A percentile compares a stretch with the other conserved stretches of the same genome.
These are phyloP conservation scores for Kwoniella bestiolae DNA, from an alignment of 768 basidiomycete species.

Conservation along the genomic window DNA sequence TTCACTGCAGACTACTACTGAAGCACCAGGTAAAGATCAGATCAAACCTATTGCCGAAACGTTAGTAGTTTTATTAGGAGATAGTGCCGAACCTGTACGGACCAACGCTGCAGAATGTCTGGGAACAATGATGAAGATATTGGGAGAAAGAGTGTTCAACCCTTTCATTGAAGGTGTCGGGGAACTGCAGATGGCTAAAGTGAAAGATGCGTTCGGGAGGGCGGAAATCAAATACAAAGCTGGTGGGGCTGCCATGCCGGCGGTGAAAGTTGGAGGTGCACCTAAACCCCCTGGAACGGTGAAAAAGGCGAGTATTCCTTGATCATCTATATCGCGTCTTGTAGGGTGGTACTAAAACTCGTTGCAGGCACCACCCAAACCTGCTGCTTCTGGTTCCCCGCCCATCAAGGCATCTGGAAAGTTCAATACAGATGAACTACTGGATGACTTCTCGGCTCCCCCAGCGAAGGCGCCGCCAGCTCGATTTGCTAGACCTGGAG, in stretches of 20 bases:
- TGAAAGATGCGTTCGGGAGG: slow-evolving; percentile 90
- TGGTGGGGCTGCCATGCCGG: slow-evolving; percentile 59
- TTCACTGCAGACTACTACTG: slow-evolving; percentile 71
- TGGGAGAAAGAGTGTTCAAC: slow-evolving; percentile 88
- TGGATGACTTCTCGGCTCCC: slow-evolving; percentile 55
- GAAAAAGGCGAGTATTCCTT: slow-evolving; percentile 45
- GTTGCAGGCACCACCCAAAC: slow-evolving; percentile 6
- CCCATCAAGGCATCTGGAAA: slow-evolving; percentile 43
- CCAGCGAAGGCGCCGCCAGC: slow-evolving; percentile 44
- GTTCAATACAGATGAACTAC: slow-evolving; percentile 37
- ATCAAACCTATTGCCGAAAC: slow-evolving; percentile 80
- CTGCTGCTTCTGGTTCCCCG: slow-evolving; percentile 35
- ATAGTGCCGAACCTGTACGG: slow-evolving; percentile 84
- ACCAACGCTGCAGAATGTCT: slow-evolving; percentile 86
- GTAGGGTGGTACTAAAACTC: too few species aligned
- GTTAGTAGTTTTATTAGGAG: slow-evolving; percentile 76
- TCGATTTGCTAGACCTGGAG: slow-evolving; percentile 37
- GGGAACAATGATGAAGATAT: slow-evolving; percentile 92
- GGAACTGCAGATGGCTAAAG: slow-evolving; percentile 85
- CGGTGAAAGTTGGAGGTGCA: slow-evolving; percentile 20
- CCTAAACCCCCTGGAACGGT: slow-evolving; percentile 23
- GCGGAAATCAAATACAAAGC: slow-evolving; percentile 88
- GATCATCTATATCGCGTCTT: too few species aligned
- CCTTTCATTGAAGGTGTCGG: slow-evolving; percentile 82
- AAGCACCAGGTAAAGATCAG: slow-evolving; percentile 72